Evolutionary conservation across 23 red algal species (phyloP).

Genomic region (Gracilaria domingensis): DNA sequence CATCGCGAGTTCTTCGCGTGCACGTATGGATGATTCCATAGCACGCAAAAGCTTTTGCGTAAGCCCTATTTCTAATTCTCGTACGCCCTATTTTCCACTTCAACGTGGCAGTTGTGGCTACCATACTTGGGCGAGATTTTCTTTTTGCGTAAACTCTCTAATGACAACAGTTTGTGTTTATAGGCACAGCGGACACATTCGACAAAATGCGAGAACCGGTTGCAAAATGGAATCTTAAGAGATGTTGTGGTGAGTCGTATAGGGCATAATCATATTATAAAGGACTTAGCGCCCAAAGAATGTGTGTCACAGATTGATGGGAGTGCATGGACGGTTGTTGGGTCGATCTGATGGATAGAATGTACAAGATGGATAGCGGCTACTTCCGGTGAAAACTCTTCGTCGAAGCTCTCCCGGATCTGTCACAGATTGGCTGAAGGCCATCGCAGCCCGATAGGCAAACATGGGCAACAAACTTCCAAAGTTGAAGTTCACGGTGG

Average conservation of each 20-base stretch:
- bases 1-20: too few species aligned
- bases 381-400: slow-evolving; percentile 6
- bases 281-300: too few species aligned
- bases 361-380: not conserved
- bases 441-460: slow-evolving; percentile 11
- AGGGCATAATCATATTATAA: too few species aligned
- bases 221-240: not conserved
- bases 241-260: too few species aligned
- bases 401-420: slow-evolving; percentile 24
- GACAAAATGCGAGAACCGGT: not conserved
- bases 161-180: not conserved
- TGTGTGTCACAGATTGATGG: not conserved
- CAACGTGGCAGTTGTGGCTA: too few species aligned
- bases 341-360: not conserved
- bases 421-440: slow-evolving; percentile 12
- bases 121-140: too few species aligned
- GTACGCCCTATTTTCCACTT: too few species aligned
- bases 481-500: slow-evolving; percentile 33
- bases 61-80: too few species aligned
- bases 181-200: not conserved
- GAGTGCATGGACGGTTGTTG: not conserved
- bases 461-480: slow-evolving; percentile 8
- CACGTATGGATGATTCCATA: too few species aligned
- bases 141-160: too few species aligned
- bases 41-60: too few species aligned